Evolutionary conservation across 768 basidiomycete genomes (phyloP).

Genomic region (Collybia mongolica): DNA sequence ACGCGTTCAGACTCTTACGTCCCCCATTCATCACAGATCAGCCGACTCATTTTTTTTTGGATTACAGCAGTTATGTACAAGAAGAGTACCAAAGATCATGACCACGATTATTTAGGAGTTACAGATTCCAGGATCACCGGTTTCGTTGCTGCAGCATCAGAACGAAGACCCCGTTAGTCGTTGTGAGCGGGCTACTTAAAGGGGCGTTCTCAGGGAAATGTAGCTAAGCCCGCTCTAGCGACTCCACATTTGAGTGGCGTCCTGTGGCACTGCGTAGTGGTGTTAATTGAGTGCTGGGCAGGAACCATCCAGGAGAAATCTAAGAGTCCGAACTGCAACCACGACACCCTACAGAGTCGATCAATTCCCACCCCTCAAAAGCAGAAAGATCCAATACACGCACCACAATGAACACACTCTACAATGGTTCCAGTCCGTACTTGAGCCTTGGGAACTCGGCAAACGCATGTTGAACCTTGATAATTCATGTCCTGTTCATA

Average conservation of each 20-base stretch:
- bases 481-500: conserved; percentile 92
- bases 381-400: conserved; percentile 28
- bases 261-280: background rate
- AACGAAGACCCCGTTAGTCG: background rate
- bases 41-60: too few relatives aligned
- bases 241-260: background rate
- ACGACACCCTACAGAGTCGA: conserved; percentile 62
- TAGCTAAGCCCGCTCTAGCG: too few relatives aligned
- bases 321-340: conserved; percentile 90
- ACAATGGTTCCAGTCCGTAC: conserved; percentile 88
- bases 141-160: background rate
- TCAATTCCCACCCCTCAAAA: conserved; percentile 7
- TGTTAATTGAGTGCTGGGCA: background rate
- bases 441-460: conserved; percentile 94
- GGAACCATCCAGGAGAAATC: background rate
- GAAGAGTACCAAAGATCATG: background rate
- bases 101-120: background rate
- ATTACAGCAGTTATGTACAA: too few relatives aligned
- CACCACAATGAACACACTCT: conserved; percentile 97
- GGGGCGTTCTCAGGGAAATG: too few relatives aligned
- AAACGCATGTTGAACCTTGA: conserved; percentile 97
- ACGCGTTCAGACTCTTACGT: too few relatives aligned
- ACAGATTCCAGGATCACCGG: background rate
- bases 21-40: too few relatives aligned
- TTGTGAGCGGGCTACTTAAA: background rate